Base-by-base conservation (phyloP, 306 rosid genomes). In the Carpinus viminea region DNA sequence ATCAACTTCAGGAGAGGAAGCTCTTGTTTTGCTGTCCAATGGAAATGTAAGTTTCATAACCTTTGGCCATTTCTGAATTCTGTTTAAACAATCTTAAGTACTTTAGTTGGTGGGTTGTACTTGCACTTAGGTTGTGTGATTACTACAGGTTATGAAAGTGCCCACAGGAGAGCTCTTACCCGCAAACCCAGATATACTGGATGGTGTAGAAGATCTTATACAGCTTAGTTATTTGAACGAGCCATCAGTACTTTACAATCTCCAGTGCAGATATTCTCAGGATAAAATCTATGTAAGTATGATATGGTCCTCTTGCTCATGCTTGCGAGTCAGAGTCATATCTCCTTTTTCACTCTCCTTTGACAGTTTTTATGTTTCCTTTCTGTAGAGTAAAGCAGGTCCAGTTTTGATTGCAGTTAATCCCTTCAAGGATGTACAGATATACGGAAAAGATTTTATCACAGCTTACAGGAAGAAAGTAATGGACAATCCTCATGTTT, bases 211-310 rank as follows among this genome's bases (percentile, higher is more conserved):
- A 71, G 97, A 96, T 90, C 99, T 96, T 79, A 82, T 79, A 70
- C 97, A 90, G 83, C 98, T 96, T 80, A 88, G 98, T 87, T 93
- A 89, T 79, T 84, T 96, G 83, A 96, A 96, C 38, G 99, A 96
- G 74, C 97, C 99, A 31, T 91, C 98, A 6, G 93, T 90, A 85
- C 88, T 93, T 83, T 82, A 87, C 88, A 96, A 89, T 87, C 94
- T 96, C 68, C 86, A 61, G 70, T 79, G 28, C 69, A 87, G 99
- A 91, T 93, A 89, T 89, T 83, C 93, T 72, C 92, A 81, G 80
- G 96, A 96, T 74, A 70, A 82, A 85, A 90, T 96, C 71, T 96
- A 96, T 75, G 99, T 96, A 84, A 79, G 96, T 86, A 48, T 76
- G 65, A 78, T 45, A 68, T 46, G 24, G 68, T 77, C 75, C 74